Base-by-base conservation (phyloP, 176 grass and related monocot species). In the Calamus simplicifolius region DNA sequence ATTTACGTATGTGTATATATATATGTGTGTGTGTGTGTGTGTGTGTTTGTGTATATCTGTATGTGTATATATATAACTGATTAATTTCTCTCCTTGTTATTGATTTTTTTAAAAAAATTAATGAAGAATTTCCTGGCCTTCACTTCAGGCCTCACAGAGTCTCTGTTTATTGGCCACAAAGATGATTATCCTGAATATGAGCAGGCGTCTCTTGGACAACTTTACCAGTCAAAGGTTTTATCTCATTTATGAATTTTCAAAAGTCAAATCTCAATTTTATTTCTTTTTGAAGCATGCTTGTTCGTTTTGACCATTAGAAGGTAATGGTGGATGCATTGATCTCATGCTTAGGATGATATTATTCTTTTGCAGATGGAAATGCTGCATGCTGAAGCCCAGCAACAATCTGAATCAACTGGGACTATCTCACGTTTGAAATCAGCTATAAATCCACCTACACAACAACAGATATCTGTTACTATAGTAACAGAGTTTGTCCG, bases 121-220 rank as follows among this genome's bases (percentile, higher is more conserved):
- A 43, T 43, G 8, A 43, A 43, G 10, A 43, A 43, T 13, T 43
- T 43, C 12, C 35, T 43, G 35, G 35, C 35, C 5, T 78, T 25
- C 49, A 8, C 59, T 59, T 57, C 72, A 98, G 93, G 84, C 80
- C 84, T 98, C 50, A 98, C 75, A 2, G 93, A 98, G 69, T 92
- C 93, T 15, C 71, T 92, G 64, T 92, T 78, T 88, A 77, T 87
- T 85, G 58, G 75, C 4, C 93, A 98, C 69, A 98, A 98, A 75
- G 87, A 98, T 2, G 84, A 92, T 62, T 98, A 92, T 83, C 82
- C 73, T 12, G 93, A 98, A 82, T 86, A 85, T 75, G 93, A 98
- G 70, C 93, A 92, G 62, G 87, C 93, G 27, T 98, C 93, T 67
- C 81, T 98, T 54, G 75, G 78, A 48, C 93, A 88, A 52, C 81